A percentile compares a stretch with the other conserved stretches of the same genome.
Conservation (phyloP, 192 early-diverging fungal genomes). For the Coemansia sp. region DNA sequence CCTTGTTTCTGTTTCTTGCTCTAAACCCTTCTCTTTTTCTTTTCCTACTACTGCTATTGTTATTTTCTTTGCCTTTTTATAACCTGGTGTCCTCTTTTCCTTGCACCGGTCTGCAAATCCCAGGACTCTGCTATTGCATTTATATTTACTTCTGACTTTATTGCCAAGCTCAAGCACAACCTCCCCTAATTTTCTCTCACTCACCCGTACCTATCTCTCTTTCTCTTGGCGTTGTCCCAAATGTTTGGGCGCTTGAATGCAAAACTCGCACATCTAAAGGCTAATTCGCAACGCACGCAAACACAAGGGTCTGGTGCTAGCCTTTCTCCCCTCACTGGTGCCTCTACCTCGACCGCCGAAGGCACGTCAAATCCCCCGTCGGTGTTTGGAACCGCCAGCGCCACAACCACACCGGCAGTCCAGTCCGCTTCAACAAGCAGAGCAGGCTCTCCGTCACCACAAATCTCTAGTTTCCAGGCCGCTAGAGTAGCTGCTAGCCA, state of each 20-base stretch:
- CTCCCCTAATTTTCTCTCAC: neutral
- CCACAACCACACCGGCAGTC: conserved; percentile 5
- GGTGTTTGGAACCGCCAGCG: conserved; percentile 11
- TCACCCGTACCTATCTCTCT: neutral
- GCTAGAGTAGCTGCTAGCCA: conserved; percentile 26
- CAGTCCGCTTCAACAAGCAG: conserved; percentile 24
- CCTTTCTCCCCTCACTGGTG: conserved; percentile 18
- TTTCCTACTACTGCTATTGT: conserved; percentile 7
- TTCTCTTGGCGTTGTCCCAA: conserved; percentile 20
- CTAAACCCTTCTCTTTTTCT: neutral
- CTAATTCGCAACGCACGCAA: conserved; percentile 43
- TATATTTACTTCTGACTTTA: neutral
- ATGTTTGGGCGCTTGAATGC: conserved; percentile 58
- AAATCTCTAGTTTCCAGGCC: conserved; percentile 37
- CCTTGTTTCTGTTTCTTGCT: conserved; percentile 2
- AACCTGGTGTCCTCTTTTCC: neutral
- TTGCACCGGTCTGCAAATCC: neutral
- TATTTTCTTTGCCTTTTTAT: neutral
- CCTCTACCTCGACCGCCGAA: conserved; percentile 7
- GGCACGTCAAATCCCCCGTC: conserved; percentile 18
- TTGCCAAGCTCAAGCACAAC: neutral
- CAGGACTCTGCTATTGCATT: neutral
- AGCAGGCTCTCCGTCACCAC: conserved; percentile 31
- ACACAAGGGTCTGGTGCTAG: conserved; percentile 35
- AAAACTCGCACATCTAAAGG: conserved; percentile 55